Conservation (phyloP, 495 filamentous ascomycete genomes). For the Hypoxylon lenormandii region DNA sequence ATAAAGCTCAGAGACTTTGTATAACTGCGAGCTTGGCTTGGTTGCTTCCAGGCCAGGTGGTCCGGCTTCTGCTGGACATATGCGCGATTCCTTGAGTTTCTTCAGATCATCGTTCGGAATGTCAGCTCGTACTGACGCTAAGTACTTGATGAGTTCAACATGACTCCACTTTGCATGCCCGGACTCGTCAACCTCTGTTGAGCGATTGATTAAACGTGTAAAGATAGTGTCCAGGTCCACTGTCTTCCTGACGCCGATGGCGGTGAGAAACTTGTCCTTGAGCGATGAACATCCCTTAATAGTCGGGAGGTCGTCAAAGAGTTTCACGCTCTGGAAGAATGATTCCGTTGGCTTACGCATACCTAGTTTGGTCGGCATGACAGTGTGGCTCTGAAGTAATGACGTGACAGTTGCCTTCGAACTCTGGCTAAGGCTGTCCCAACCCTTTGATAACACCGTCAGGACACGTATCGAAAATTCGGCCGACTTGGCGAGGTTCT, state of each 20-base stretch:
- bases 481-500: conserved; percentile 74
- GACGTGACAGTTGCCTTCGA: conserved; percentile 74
- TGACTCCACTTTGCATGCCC: conserved; percentile 82
- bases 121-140: conserved; percentile 87
- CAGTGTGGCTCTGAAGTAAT: conserved; percentile 72
- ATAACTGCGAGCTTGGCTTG: conserved; percentile 65
- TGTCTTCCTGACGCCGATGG: conserved; percentile 85
- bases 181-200: conserved; percentile 57
- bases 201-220: conserved; percentile 76
- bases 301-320: conserved; percentile 92
- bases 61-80: conserved; percentile 82
- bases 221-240: conserved; percentile 95
- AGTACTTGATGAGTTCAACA: conserved; percentile 91
- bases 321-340: conserved; percentile 90
- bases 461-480: conserved; percentile 83
- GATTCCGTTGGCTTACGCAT: conserved; percentile 88
- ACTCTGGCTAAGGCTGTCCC: conserved; percentile 76
- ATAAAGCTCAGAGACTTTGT: conserved; percentile 85
- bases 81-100: conserved; percentile 77
- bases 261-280: conserved; percentile 87
- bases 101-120: conserved; percentile 86
- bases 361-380: conserved; percentile 90
- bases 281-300: conserved; percentile 77
- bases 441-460: conserved; percentile 82
- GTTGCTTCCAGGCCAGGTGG: conserved; percentile 58